A percentile compares a stretch with the other conserved stretches of the same genome.
Evolutionary conservation across 2,329 filamentous ascomycete species (phyloP).

Genomic region (Beauveria rudraprayagi): DNA sequence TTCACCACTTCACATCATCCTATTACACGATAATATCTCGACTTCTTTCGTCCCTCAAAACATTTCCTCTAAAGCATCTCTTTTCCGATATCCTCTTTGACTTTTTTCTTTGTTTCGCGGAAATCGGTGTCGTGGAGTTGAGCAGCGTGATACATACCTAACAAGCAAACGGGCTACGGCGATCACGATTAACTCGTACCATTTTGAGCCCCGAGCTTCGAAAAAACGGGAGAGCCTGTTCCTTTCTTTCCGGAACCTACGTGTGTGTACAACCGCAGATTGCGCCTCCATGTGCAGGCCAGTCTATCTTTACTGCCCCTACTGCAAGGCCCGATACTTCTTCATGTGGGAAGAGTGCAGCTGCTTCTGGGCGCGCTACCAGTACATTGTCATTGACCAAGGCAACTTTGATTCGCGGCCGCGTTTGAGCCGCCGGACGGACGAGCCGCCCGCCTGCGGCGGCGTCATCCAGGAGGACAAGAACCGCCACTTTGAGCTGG

Average conservation of each 20-base stretch:
- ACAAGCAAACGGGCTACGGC: not conserved
- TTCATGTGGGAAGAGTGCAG: constrained; percentile 7
- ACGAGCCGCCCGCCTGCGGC: not conserved
- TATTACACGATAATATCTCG: not conserved
- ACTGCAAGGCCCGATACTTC: constrained; percentile 4
- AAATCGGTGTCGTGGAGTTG: not conserved
- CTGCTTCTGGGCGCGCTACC: constrained; percentile 2
- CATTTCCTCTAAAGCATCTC: not conserved
- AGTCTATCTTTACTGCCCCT: not conserved
- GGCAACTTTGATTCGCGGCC: constrained; percentile 2
- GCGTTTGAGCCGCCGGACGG: not conserved
- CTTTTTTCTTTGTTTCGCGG: not conserved
- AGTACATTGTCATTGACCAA: constrained; percentile 2
- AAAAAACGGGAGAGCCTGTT: not conserved
- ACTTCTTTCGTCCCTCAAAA: not conserved
- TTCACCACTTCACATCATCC: not conserved
- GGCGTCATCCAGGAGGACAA: not conserved
- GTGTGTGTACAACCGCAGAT: too few species aligned
- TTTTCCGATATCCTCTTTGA: not conserved
- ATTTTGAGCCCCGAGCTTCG: not conserved
- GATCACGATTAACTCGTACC: not conserved
- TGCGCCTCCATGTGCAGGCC: not conserved
- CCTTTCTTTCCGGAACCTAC: too few species aligned
- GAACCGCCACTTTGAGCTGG: not conserved
- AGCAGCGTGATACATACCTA: not conserved